Percentiles rank a stretch among this genome's conserved stretches.
phyloP scores from a whole-genome alignment of 805 yeast genomes.

The Metschnikowia picachoensis region DNA sequence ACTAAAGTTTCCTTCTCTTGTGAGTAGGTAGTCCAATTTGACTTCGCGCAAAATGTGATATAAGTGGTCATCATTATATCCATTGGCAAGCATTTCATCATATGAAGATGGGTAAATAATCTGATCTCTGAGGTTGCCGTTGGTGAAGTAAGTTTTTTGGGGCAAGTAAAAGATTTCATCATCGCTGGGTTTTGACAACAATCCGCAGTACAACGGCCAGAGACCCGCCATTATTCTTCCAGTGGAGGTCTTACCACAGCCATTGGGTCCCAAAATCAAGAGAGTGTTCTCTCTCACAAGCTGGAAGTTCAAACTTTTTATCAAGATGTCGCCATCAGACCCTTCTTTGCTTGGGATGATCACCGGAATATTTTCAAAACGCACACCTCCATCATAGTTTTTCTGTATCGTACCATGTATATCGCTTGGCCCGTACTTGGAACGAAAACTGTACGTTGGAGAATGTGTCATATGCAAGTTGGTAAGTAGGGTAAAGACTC shows the following conservation, averaged over 20 bases:
- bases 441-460: constrained; percentile 48
- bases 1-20: constrained; percentile 57
- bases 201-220: constrained; percentile 88
- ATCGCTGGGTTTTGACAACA: constrained; percentile 70
- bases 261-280: constrained; percentile 81
- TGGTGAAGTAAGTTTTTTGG: constrained; percentile 78
- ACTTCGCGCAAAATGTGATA: constrained; percentile 68
- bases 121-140: constrained; percentile 87
- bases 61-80: constrained; percentile 66
- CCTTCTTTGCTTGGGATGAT: constrained; percentile 71
- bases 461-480: constrained; percentile 82
- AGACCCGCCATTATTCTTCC: constrained; percentile 79
- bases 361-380: constrained; percentile 79
- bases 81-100: constrained; percentile 69
- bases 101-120: constrained; percentile 81
- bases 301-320: constrained; percentile 57
- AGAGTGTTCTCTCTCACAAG: constrained; percentile 60
- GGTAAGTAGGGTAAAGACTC: constrained; percentile 74
- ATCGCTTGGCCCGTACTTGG: constrained; percentile 42
- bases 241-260: constrained; percentile 86
- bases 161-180: constrained; percentile 75
- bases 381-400: constrained; percentile 64
- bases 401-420: constrained; percentile 78
- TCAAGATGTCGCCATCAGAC: constrained; percentile 54
- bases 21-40: constrained; percentile 72